These are phyloP conservation scores for Fusarium gaditjirri DNA, from an alignment of 2,329 filamentous ascomycete genomes.

Conservation along the genomic window DNA sequence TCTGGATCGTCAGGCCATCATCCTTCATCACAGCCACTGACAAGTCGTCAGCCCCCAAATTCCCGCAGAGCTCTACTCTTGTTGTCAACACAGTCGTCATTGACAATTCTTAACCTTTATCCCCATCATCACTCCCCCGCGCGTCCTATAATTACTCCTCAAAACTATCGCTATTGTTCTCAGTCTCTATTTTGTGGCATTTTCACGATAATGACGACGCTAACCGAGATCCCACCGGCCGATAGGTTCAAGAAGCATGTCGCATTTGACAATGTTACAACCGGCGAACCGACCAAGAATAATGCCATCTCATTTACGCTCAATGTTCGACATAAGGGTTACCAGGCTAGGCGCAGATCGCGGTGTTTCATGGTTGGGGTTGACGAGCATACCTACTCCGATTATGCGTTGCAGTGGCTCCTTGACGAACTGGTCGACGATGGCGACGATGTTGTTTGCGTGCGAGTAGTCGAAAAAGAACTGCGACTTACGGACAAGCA, in stretches of 20 bases:
- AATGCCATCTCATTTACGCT: slow-evolving; percentile 79
- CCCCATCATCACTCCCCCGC: slow-evolving; percentile 2
- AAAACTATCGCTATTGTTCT: slow-evolving; percentile 7
- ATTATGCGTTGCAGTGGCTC: slow-evolving; percentile 92
- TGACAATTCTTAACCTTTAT: slow-evolving; percentile 9
- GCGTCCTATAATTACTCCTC: slow-evolving; percentile 4
- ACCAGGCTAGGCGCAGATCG: slow-evolving; percentile 81
- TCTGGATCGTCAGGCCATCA: slow-evolving; percentile 45
- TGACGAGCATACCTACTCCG: slow-evolving; percentile 90
- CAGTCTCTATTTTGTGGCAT: slow-evolving; percentile 21
- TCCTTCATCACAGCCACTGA: slow-evolving; percentile 41
- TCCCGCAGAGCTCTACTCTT: slow-evolving; percentile 38
- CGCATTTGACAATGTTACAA: slow-evolving; percentile 68
- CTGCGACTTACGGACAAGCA: slow-evolving; percentile 74
- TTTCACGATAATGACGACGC: slow-evolving; percentile 52
- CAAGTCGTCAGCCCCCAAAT: slow-evolving; percentile 39
- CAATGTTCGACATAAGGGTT: slow-evolving; percentile 87
- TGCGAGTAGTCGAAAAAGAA: slow-evolving; percentile 88
- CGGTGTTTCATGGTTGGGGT: slow-evolving; percentile 91
- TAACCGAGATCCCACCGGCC: slow-evolving; percentile 53
- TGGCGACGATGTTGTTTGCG: slow-evolving; percentile 91
- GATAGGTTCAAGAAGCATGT: slow-evolving; percentile 69
- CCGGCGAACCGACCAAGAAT: slow-evolving; percentile 67
- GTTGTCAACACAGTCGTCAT: slow-evolving; percentile 20
- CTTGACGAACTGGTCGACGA: slow-evolving; percentile 93